These are phyloP conservation scores for Trametes cinnabarina DNA, from an alignment of 768 basidiomycete species.

Conservation along the genomic window DNA sequence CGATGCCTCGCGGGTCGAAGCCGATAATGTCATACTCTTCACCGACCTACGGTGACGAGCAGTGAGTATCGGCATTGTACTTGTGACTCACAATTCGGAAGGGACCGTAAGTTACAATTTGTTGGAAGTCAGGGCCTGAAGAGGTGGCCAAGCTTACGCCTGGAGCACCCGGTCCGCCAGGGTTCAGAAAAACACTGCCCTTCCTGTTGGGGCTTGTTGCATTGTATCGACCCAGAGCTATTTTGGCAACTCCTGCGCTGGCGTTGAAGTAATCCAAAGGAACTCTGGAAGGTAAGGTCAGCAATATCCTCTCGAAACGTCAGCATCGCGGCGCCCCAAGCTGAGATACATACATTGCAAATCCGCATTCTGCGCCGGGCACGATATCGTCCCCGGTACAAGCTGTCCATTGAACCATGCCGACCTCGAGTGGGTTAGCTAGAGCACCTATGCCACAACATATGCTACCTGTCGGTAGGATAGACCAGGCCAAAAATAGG, in stretches of 20 bases:
- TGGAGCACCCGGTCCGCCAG: slow-evolving; percentile 32
- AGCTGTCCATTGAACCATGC: slow-evolving; percentile 11
- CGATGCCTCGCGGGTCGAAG: slow-evolving; percentile 35
- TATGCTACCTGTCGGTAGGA: too few species aligned
- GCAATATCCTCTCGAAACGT: too few species aligned
- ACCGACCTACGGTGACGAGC: slow-evolving; percentile 18
- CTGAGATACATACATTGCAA: slow-evolving; percentile 21
- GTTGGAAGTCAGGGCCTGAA: slow-evolving; percentile 13
- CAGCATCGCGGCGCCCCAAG: too few species aligned
- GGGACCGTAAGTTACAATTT: slow-evolving; percentile 3
- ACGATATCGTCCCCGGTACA: slow-evolving; percentile 8
- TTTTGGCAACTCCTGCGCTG: slow-evolving; percentile 27
- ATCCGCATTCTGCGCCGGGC: slow-evolving; percentile 24
- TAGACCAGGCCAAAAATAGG: too few species aligned
- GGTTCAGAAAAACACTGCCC: slow-evolving; percentile 34
- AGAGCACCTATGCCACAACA: too few species aligned
- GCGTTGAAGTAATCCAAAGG: slow-evolving; percentile 34
- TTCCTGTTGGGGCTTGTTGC: slow-evolving; percentile 26
- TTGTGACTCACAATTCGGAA: not conserved
- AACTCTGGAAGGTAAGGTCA: slow-evolving; percentile 25
- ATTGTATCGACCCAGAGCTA: slow-evolving; percentile 31
- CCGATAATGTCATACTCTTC: slow-evolving; percentile 30
- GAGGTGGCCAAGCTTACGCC: slow-evolving; percentile 19
- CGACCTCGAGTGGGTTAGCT: slow-evolving; percentile 6
- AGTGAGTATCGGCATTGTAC: too few species aligned